These are phyloP conservation scores for Fusarium verrucosum DNA, from an alignment of 2,329 filamentous ascomycete genomes.

Conservation along the genomic window DNA sequence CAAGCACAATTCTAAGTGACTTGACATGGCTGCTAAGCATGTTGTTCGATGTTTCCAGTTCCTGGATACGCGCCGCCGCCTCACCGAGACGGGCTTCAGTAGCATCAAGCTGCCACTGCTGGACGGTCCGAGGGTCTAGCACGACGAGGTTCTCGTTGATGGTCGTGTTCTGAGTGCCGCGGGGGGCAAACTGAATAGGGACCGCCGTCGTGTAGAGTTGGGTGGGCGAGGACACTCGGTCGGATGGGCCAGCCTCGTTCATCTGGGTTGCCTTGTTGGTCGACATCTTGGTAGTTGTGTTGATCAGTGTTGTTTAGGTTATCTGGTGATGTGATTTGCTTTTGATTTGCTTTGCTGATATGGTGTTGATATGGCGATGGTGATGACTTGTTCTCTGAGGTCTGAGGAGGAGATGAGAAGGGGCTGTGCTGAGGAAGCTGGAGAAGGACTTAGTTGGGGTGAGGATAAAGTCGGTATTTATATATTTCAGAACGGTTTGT, in stretches of 20 bases:
- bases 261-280: not conserved
- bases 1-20: too few relatives aligned
- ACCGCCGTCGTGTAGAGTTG: not conserved
- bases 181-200: not conserved
- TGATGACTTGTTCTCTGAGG: too few relatives aligned
- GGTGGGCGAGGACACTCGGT: not conserved
- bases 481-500: not conserved
- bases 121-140: not conserved
- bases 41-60: too few relatives aligned
- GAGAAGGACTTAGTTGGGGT: not conserved
- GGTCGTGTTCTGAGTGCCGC: not conserved
- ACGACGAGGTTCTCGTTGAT: not conserved
- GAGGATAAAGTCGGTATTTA: not conserved
- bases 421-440: not conserved
- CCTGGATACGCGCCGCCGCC: not conserved
- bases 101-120: conserved; percentile 1
- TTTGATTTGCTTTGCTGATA: too few relatives aligned
- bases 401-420: not conserved
- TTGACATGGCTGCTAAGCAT: too few relatives aligned
- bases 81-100: not conserved
- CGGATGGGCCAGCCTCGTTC: not conserved
- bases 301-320: too few relatives aligned
- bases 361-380: too few relatives aligned
- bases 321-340: too few relatives aligned
- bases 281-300: too few relatives aligned